Evolutionary conservation across 202 grass and related monocot genomes (phyloP).

Genomic region (Bolboschoenoplectus hybrid): DNA sequence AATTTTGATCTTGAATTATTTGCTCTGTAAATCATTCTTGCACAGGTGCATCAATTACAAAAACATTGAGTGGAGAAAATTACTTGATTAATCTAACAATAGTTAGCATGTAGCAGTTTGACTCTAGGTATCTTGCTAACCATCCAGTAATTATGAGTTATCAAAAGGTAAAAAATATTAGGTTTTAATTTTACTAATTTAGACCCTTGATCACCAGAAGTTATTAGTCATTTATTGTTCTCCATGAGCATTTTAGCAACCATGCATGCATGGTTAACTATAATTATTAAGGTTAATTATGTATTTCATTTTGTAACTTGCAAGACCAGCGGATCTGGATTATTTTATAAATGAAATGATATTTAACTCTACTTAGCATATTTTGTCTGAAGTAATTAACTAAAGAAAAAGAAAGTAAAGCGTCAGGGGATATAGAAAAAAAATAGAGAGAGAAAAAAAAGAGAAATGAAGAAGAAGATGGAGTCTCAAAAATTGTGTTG

Average conservation of each 20-base stretch:
- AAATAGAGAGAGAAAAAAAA: too few relatives aligned
- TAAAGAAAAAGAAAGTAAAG: too few relatives aligned
- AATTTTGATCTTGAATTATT: background rate
- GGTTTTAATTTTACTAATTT: background rate
- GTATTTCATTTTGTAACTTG: background rate
- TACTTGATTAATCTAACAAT: too few relatives aligned
- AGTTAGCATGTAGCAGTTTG: background rate
- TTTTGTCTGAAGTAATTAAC: too few relatives aligned
- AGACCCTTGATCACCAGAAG: background rate
- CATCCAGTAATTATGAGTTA: background rate
- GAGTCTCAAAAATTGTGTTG: background rate
- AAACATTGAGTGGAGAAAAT: too few relatives aligned
- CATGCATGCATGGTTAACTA: background rate
- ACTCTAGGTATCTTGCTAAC: background rate
- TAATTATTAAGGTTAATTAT: constrained; percentile 1
- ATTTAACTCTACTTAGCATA: background rate
- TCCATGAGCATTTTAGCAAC: background rate
- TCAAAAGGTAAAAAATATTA: background rate
- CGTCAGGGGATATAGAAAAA: too few relatives aligned
- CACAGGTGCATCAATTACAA: background rate
- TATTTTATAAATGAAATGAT: background rate
- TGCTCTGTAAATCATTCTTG: background rate
- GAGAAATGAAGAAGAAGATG: too few relatives aligned
- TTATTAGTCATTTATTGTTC: background rate
- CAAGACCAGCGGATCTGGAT: background rate